These are phyloP conservation scores for Sanguinoderma infundibulare DNA, from an alignment of 1,284 basidiomycete species.

Conservation along the genomic window DNA sequence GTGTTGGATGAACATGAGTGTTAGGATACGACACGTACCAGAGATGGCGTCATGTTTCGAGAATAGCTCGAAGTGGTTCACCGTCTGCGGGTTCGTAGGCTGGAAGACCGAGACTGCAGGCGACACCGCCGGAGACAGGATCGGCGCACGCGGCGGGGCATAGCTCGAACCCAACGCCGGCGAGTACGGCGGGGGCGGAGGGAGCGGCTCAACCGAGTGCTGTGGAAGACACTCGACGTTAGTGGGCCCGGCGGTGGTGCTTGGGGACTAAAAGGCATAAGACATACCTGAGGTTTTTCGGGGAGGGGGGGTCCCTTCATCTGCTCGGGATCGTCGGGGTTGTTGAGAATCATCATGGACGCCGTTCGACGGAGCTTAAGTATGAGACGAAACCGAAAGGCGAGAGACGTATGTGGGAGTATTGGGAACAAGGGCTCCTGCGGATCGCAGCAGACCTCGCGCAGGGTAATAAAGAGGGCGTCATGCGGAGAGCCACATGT, in stretches of 20 bases:
- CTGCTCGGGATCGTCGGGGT: constrained; percentile 3
- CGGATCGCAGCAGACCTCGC: not conserved
- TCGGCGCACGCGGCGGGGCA: not conserved
- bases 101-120: constrained; percentile 13
- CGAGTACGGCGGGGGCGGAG: constrained; percentile 21
- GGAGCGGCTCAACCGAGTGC: not conserved
- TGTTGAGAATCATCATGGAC: constrained; percentile 8
- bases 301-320: constrained; percentile 3
- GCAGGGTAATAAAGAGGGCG: not conserved
- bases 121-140: not conserved
- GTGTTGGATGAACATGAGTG: not conserved
- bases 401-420: not conserved
- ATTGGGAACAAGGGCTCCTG: not conserved
- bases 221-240: no score
- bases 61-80: constrained; percentile 28
- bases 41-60: constrained; percentile 23
- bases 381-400: not conserved
- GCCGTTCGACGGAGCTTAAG: not conserved
- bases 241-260: no score
- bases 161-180: constrained; percentile 4
- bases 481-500: not conserved
- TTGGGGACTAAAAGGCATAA: no score
- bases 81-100: constrained; percentile 19
- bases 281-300: constrained; percentile 3
- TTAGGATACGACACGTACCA: constrained; percentile 12